Evolutionary conservation across 225 moss, liverwort and hornwort genomes (phyloP), one percentile per base, ranked within the genome.

Genomic region (Neckera pumila): DNA sequence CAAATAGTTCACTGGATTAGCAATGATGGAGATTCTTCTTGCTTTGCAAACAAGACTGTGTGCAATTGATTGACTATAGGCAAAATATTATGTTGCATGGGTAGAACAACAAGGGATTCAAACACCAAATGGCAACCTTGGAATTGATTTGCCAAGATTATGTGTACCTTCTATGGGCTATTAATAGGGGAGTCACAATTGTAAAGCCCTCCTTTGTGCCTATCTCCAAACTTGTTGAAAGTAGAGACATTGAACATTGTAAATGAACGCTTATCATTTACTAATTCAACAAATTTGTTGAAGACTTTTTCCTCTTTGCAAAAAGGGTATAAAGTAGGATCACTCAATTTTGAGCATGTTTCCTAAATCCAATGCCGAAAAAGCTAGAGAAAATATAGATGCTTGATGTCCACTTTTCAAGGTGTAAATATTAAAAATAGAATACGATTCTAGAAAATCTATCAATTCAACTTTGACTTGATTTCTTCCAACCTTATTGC

Each of bases 221-320:
- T 17, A 5, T 45, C 0, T 30, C 0, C 0, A 1, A 47, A 28
- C 2, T 30, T 28, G 17, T 0, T 47, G 3, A 26, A 27, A 73
- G 3, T 45, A 6, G 30, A 45, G 16, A 27, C 2, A 2, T 28
- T 0, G 17, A 72, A 72, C 0, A 0, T 1, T 72, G 1, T 2
- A 0, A 43, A 8, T 72, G 8, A 10, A 43, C 5, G 28, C 15
- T 0, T 28, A 0, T 1, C 0, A 0, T 16, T 17, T n/a, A n/a
- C n/a, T n/a, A 3, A 0, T 45, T 72, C 16, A 73, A 30, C 3
- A 73, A 30, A 26, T 28, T 28, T 0, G 2, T 0, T 43, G 0
- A 30, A 73, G 28, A 30, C 11, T 30, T 43, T 0, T 43, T 28
- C 30, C 0, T 30, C 17, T 30, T 30, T 73, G 6, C 6, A 73